Conservation (phyloP, 2,329 filamentous ascomycete species). For the Aspergillus nomiae region DNA sequence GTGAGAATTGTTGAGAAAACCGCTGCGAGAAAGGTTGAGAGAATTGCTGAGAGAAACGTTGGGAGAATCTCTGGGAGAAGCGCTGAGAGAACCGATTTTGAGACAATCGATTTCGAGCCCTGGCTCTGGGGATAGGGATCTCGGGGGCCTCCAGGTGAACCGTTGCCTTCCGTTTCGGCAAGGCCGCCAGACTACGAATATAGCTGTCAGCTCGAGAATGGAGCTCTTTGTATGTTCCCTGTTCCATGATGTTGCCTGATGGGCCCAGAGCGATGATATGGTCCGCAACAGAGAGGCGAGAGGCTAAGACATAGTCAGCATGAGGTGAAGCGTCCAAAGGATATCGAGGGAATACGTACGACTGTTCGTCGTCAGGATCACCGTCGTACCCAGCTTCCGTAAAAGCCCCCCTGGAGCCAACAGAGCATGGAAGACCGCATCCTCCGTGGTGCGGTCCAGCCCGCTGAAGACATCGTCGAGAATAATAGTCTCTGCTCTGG, state of each 20-base stretch:
- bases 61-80: background rate
- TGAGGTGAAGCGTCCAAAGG: background rate
- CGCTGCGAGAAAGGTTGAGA: background rate
- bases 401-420: slow-evolving; percentile 30
- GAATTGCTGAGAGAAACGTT: background rate
- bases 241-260: background rate
- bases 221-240: background rate
- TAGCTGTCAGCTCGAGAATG: background rate
- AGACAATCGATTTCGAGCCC: background rate
- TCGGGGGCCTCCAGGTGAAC: background rate
- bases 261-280: slow-evolving; percentile 50
- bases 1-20: background rate
- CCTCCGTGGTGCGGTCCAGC: slow-evolving; percentile 18
- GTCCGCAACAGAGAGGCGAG: slow-evolving; percentile 36
- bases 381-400: slow-evolving; percentile 17
- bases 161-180: background rate
- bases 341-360: background rate
- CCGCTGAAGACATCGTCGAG: slow-evolving; percentile 3
- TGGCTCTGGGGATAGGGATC: background rate
- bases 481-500: slow-evolving; percentile 25
- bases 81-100: background rate
- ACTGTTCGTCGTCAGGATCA: slow-evolving; percentile 15
- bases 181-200: background rate
- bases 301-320: background rate
- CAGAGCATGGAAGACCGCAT: slow-evolving; percentile 33